Evolutionary conservation across 352 stramenopile genomes (phyloP), one percentile per base, ranked within the genome.

Genomic region (Aphanomyces stellatus): DNA sequence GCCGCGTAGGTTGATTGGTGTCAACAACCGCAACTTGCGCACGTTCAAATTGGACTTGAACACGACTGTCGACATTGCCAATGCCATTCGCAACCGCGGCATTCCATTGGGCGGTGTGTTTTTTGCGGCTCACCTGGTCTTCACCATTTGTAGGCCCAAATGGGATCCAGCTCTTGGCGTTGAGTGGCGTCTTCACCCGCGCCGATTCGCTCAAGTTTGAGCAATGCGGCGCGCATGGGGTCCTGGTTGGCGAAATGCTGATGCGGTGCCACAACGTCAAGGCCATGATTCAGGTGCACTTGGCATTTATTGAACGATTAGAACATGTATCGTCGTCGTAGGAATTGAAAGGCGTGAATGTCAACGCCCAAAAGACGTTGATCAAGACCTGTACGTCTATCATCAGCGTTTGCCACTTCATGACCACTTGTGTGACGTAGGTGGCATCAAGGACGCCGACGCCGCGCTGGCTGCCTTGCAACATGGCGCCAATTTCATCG

Each of bases 21-120:
- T 99, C 8, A 99, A 99, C 76, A 99, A 99, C 85, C 91, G 97
- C 42, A 97, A 99, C 74, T 76, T 99, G 37, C 96, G 98, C 71
- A 98, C 95, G 27, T 99, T 99, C 72, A 94, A 99, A 77, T 84
- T 99, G 60, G 96, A 99, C 74, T 81, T 99, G 71, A 82, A 89
- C 69, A 98, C 90, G 31, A 99, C 96, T 0, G 87, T 96, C 37
- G 86, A 91, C 53, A 84, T 98, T 35, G 88, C 93, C 13, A 76
- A 91, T 5, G 80, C 84, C 22, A 87, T 98, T 63, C 84, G 73
- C 19, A 74, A 79, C 62, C 77, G 84, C 30, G 75, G 77, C 27
- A 83, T 96, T 19, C 70, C 70, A 5, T 85, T 96, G 33, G 83
- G 85, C 51, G 61, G 61, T 62, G 13, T 53, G 19, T 53, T 53